A percentile compares a stretch with the other conserved stretches of the same genome.
These are phyloP conservation scores for Aureobasidium sp. DNA, from an alignment of 2,329 filamentous ascomycete species.

Conservation along the genomic window DNA sequence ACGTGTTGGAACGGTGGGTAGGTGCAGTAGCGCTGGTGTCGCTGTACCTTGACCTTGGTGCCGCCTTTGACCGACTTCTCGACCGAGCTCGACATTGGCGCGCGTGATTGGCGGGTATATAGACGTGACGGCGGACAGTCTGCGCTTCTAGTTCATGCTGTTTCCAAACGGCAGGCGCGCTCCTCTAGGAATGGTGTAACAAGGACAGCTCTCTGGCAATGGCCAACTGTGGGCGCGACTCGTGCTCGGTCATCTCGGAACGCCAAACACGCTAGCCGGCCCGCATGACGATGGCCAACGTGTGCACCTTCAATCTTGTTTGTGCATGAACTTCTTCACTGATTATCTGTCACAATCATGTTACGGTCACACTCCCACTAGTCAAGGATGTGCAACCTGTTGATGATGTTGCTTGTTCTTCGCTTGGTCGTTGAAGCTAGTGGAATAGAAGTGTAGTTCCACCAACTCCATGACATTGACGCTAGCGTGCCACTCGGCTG, in stretches of 20 bases:
- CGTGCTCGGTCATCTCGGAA: background rate
- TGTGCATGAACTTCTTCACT: background rate
- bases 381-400: slow-evolving; percentile 24
- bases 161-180: background rate
- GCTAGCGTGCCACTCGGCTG: background rate
- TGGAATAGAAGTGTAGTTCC: slow-evolving; percentile 17
- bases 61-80: slow-evolving; percentile 99
- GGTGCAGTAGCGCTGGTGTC: background rate
- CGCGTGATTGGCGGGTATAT: background rate
- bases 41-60: slow-evolving; percentile 84
- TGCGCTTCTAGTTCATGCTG: slow-evolving; percentile 1
- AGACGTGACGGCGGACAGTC: background rate
- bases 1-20: background rate
- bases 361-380: slow-evolving; percentile 26
- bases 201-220: background rate
- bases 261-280: slow-evolving; percentile 1
- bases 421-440: slow-evolving; percentile 22
- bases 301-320: background rate
- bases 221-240: background rate
- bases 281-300: background rate
- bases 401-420: slow-evolving; percentile 23
- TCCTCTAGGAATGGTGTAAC: background rate
- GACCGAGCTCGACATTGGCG: slow-evolving; percentile 71
- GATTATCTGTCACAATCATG: slow-evolving; percentile 20
- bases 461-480: slow-evolving; percentile 18